Evolutionary conservation across 805 yeast species (phyloP), one percentile per base, ranked within the genome.

Genomic region (Myxozyma lipomycoides): DNA sequence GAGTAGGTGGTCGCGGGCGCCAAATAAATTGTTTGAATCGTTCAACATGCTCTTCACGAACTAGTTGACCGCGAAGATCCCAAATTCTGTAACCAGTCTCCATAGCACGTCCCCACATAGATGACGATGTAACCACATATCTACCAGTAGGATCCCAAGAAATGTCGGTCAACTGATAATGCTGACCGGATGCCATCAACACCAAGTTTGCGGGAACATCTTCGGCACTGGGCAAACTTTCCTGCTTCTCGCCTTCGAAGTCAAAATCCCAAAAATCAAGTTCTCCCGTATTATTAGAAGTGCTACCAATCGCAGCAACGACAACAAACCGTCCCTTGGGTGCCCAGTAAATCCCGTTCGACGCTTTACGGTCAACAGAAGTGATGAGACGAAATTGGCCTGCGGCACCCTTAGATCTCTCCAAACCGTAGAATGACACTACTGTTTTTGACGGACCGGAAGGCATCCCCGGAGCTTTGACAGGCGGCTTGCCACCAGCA

Each of bases 61-160:
- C 69, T 59, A 82, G 60, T 60, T 74, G 76, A 64, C 98, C 99
- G 44, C 85, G 83, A 69, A 86, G 77, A 68, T 89, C 95, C 72
- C 76, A 90, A 58, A 93, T 72, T 68, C 81, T 86, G 79, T 82
- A 93, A 58, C 98, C 98, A 64, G 90, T 88, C 66, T 87, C 96
- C 56, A 86, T 76, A 63, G 82, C 78, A 64, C 86, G 93, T 61
- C 84, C 79, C 87, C 95, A 84, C 40, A 78, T 68, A 19, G 96
- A 84, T 4, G 96, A 87, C 87, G 91, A 86, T 18, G 84, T 86
- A 43, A 91, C 84, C 47, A 91, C 74, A 68, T 76, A 89, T 71
- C 98, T 79, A 61, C 98, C 98, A 45, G 95, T 84, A 51, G 96
- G 91, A 70, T 93, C 98, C 98, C 98, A 93, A 46, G 82, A 75